Conservation (phyloP, 169 alveolate genomes). For the Besnoitia besnoiti region DNA sequence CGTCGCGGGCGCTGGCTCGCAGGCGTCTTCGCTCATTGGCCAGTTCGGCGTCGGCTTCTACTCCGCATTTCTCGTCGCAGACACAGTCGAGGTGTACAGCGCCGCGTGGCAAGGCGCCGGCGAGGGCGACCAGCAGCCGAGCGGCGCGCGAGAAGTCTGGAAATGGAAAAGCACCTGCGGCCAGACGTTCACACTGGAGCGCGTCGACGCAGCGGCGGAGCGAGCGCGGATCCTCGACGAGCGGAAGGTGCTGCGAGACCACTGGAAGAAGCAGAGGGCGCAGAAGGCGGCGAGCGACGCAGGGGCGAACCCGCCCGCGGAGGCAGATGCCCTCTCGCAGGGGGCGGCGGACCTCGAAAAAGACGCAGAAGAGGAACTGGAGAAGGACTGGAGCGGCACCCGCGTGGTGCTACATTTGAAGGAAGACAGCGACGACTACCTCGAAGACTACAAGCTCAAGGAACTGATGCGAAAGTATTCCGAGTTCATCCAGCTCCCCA, state of each 20-base stretch:
- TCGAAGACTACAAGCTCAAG: constrained; percentile 92
- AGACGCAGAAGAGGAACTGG: constrained; percentile 88
- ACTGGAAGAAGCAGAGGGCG: constrained; percentile 23
- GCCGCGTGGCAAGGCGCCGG: constrained; percentile 80
- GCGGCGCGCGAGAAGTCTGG: constrained; percentile 86
- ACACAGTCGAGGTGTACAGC: constrained; percentile 95
- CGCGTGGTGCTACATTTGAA: constrained; percentile 94
- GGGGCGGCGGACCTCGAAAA: constrained; percentile 59
- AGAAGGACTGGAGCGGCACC: constrained; percentile 92
- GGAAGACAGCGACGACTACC: constrained; percentile 97
- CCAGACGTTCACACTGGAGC: constrained; percentile 86
- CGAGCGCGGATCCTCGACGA: constrained; percentile 16
- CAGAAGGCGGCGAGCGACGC: neutral
- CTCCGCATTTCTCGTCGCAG: constrained; percentile 98
- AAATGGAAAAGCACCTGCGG: constrained; percentile 97
- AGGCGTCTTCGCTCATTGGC: constrained; percentile 91
- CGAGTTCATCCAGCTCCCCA: constrained; percentile 98
- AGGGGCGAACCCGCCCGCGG: constrained; percentile 76
- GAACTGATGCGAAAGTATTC: constrained; percentile 95
- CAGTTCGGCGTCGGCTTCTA: constrained; percentile 99
- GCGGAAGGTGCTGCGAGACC: neutral
- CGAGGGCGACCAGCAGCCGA: constrained; percentile 66
- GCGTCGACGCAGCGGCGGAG: constrained; percentile 42
- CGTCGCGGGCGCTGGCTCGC: constrained; percentile 52
- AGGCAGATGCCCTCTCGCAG: constrained; percentile 78